phyloP scores from a whole-genome alignment of 805 yeast genomes.

The Starmerella roubikii region DNA sequence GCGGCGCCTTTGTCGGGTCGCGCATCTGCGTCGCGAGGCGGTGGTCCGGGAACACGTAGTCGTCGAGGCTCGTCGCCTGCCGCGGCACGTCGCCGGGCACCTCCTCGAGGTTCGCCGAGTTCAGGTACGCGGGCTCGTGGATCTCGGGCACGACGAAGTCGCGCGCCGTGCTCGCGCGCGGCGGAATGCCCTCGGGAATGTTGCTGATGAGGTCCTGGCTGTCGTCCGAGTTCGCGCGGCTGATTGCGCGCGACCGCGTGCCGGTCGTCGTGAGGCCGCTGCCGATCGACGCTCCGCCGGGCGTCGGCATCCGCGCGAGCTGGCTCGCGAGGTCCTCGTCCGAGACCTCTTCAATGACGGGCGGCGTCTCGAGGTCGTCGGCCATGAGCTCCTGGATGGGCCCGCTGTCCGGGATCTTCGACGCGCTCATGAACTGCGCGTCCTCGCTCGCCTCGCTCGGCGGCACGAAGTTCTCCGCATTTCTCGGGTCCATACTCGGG shows the following conservation, averaged over 20 bases:
- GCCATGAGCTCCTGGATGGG: constrained; percentile 20
- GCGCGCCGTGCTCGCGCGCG: constrained; percentile 22
- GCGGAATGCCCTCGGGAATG: constrained; percentile 21
- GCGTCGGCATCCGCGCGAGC: not conserved
- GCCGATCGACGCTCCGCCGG: too few species aligned
- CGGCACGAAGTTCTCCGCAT: constrained; percentile 81
- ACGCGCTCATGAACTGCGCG: constrained; percentile 27
- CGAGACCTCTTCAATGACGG: not conserved
- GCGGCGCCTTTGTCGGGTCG: constrained; percentile 69
- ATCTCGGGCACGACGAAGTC: constrained; percentile 22
- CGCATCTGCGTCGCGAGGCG: constrained; percentile 55
- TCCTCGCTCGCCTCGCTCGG: constrained; percentile 41
- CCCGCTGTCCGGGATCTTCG: constrained; percentile 22
- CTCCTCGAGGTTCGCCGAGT: constrained; percentile 85
- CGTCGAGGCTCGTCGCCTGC: constrained; percentile 59
- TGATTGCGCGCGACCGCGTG: not conserved
- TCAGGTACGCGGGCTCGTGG: constrained; percentile 22
- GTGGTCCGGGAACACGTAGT: constrained; percentile 78
- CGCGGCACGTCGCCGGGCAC: constrained; percentile 89
- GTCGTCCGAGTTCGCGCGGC: constrained; percentile 1
- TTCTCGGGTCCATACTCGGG: constrained; percentile 70
- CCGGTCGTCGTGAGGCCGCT: not conserved
- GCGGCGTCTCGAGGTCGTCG: constrained; percentile 10
- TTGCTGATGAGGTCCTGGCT: constrained; percentile 7
- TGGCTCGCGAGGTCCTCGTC: not conserved